Percentiles rank a stretch among this genome's conserved stretches.
Evolutionary conservation across 2,329 filamentous ascomycete species (phyloP).

Genomic region (Dryadomyces quercus-mongolicae): DNA sequence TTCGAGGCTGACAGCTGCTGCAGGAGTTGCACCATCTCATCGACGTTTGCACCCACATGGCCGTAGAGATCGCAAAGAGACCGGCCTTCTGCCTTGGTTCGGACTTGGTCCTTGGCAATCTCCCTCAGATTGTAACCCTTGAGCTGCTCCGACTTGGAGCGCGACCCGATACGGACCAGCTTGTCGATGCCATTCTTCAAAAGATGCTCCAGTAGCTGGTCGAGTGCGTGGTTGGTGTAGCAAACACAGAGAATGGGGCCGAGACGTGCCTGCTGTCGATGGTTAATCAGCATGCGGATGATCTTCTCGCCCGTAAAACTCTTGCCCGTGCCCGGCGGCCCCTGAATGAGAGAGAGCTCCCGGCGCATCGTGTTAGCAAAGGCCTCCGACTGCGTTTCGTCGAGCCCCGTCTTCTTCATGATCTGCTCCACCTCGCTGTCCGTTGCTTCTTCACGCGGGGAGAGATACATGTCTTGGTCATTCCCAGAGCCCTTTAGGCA

Average conservation of each 20-base stretch:
- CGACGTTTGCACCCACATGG: constrained; percentile 3
- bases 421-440: constrained; percentile 7
- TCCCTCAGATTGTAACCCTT: constrained; percentile 35
- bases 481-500: constrained; percentile 23
- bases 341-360: constrained; percentile 51
- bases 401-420: constrained; percentile 29
- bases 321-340: constrained; percentile 61
- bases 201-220: constrained; percentile 49
- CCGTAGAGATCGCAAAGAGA: constrained; percentile 17
- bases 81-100: constrained; percentile 27
- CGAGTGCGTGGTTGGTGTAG: constrained; percentile 38
- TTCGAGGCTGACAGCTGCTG: not conserved
- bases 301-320: constrained; percentile 46
- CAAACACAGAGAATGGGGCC: constrained; percentile 35
- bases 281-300: constrained; percentile 39
- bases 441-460: too few relatives aligned
- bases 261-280: constrained; percentile 24
- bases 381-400: constrained; percentile 37
- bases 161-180: constrained; percentile 50
- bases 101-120: constrained; percentile 18
- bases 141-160: constrained; percentile 41
- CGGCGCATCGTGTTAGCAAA: constrained; percentile 39
- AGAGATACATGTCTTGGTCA: too few relatives aligned
- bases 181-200: constrained; percentile 30
- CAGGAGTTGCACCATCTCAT: not conserved